phyloP scores from a whole-genome alignment of 495 filamentous ascomycete genomes.

The Aspergillus egyptiacus region DNA sequence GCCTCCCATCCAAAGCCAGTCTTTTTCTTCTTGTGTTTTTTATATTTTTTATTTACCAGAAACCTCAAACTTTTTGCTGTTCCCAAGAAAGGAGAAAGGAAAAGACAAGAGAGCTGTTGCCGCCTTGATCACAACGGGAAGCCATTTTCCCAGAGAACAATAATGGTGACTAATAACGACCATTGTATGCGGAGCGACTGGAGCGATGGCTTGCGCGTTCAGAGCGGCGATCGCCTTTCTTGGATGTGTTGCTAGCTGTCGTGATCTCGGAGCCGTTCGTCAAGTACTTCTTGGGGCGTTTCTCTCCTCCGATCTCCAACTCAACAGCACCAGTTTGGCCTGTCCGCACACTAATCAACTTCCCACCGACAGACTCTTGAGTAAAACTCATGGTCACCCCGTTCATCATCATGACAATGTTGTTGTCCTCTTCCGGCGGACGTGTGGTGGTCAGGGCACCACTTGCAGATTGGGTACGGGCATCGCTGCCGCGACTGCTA shows the following conservation, averaged over 20 bases:
- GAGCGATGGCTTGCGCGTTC: constrained; percentile 37
- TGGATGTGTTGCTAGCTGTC: constrained; percentile 14
- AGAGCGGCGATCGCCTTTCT: constrained; percentile 28
- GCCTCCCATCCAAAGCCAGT: constrained; percentile 15
- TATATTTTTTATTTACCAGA: too few relatives aligned
- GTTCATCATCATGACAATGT: constrained; percentile 39
- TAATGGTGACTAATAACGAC: constrained; percentile 15
- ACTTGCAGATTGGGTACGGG: constrained; percentile 29
- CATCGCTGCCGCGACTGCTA: constrained; percentile 40
- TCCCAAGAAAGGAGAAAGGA: constrained; percentile 4
- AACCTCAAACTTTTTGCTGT: constrained; percentile 18
- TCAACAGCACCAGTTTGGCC: constrained; percentile 35
- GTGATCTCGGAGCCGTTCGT: constrained; percentile 33
- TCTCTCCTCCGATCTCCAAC: constrained; percentile 36
- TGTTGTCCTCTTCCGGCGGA: constrained; percentile 34
- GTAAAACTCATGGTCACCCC: constrained; percentile 40
- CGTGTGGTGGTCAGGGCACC: constrained; percentile 24
- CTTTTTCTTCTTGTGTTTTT: too few relatives aligned
- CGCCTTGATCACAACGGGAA: not conserved
- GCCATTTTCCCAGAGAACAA: not conserved
- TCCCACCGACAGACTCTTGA: constrained; percentile 32
- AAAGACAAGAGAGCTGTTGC: not conserved
- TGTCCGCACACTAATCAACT: constrained; percentile 39
- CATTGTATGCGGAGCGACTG: constrained; percentile 35
- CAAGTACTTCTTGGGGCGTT: constrained; percentile 35